These are phyloP conservation scores for Medicago ruthenica DNA, from an alignment of 306 rosid species.

Conservation along the genomic window DNA sequence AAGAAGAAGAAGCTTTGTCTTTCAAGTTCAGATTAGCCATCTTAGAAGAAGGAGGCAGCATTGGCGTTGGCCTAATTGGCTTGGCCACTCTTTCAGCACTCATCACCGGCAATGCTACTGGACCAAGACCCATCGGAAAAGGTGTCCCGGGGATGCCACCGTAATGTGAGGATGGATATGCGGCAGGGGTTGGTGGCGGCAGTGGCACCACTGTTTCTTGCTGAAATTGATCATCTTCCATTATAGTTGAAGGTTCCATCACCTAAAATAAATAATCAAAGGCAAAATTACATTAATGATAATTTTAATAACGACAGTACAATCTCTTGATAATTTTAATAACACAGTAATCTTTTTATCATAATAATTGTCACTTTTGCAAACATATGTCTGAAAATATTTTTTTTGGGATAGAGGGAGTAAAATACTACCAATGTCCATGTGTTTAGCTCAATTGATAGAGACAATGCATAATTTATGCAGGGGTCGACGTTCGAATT, in stretches of 20 bases:
- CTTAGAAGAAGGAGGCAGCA: constrained; percentile 68
- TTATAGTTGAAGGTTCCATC: constrained; percentile 53
- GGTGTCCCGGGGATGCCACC: constrained; percentile 48
- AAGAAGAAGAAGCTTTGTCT: constrained; percentile 37
- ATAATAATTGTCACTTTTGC: too few relatives aligned
- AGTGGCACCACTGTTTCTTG: constrained; percentile 43
- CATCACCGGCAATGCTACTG: constrained; percentile 43
- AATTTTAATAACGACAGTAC: too few relatives aligned
- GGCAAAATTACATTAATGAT: not conserved
- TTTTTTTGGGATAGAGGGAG: too few relatives aligned
- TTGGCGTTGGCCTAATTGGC: constrained; percentile 72
- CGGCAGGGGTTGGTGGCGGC: constrained; percentile 17
- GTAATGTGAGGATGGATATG: constrained; percentile 47
- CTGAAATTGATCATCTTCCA: constrained; percentile 57
- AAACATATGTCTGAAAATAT: too few relatives aligned
- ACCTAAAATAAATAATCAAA: constrained; percentile 45
- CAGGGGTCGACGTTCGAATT: too few relatives aligned
- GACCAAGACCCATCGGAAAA: constrained; percentile 51
- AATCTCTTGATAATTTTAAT: too few relatives aligned
- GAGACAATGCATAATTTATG: too few relatives aligned
- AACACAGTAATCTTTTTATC: too few relatives aligned
- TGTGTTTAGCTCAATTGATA: too few relatives aligned
- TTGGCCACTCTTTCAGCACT: constrained; percentile 45
- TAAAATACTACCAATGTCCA: too few relatives aligned
- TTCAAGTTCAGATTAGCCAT: constrained; percentile 69